A percentile compares a stretch with the other conserved stretches of the same genome.
These are phyloP conservation scores for Monsonia emarginata DNA, from an alignment of 441 rosid genomes.

Conservation along the genomic window DNA sequence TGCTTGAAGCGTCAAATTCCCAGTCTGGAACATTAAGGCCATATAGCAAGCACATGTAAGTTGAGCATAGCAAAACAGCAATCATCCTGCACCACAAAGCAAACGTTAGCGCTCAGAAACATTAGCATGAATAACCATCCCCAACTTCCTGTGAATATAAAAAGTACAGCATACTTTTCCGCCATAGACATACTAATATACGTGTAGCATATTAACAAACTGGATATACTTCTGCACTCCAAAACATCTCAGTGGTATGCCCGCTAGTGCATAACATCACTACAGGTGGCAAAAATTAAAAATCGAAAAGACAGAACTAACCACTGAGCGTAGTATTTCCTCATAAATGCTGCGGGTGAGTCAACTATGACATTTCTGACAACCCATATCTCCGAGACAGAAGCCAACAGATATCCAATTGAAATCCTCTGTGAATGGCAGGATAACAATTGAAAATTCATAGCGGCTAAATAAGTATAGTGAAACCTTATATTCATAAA, in stretches of 20 bases:
- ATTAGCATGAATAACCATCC: not conserved
- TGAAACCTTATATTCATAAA: constrained; percentile 2
- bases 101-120: constrained; percentile 6
- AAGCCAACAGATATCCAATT: constrained; percentile 50
- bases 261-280: not conserved
- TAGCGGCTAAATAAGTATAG: not conserved
- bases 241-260: not conserved
- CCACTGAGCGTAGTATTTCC: constrained; percentile 47
- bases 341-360: constrained; percentile 31
- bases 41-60: constrained; percentile 38
- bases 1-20: constrained; percentile 34
- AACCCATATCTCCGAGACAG: constrained; percentile 54
- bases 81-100: constrained; percentile 6
- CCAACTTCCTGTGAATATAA: not conserved
- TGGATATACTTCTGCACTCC: not conserved
- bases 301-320: constrained; percentile 9
- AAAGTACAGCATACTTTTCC: not conserved
- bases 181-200: not conserved
- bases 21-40: constrained; percentile 54
- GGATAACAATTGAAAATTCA: constrained; percentile 2
- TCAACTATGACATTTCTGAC: constrained; percentile 30
- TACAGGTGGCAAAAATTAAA: not conserved
- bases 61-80: constrained; percentile 26
- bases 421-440: constrained; percentile 46
- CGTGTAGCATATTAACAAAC: not conserved